Evolutionary conservation across 192 early-diverging fungal species (phyloP).

Genomic region (Coemansia sp.): DNA sequence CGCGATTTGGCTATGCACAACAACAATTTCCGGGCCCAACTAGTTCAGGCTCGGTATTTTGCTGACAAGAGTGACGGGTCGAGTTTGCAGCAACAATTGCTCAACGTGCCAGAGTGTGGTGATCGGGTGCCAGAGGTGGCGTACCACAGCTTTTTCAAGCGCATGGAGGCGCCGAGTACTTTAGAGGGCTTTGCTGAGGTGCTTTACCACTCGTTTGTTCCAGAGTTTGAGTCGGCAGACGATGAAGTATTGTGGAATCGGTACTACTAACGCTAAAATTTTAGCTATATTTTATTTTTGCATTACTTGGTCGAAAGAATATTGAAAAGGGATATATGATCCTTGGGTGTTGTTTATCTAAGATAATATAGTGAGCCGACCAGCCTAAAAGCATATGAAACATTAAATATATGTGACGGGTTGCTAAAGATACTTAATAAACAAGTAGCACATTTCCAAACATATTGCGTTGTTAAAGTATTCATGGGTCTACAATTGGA

Average conservation of each 20-base stretch:
- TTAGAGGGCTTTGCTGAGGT: slow-evolving; percentile 30
- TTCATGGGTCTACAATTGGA: no score
- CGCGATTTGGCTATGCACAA: slow-evolving; percentile 78
- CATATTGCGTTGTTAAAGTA: no score
- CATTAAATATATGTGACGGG: no score
- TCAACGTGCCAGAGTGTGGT: slow-evolving; percentile 4
- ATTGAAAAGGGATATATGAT: no score
- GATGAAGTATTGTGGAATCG: slow-evolving; percentile 43
- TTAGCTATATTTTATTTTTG: no score
- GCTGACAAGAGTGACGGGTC: not conserved
- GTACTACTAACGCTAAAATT: slow-evolving; percentile 18
- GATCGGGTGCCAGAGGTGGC: slow-evolving; percentile 41
- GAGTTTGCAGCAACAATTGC: not conserved
- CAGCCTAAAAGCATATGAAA: no score
- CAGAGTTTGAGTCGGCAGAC: slow-evolving; percentile 17
- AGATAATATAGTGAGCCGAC: no score
- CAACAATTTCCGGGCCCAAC: slow-evolving; percentile 64
- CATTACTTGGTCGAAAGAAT: no score
- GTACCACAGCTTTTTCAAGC: slow-evolving; percentile 43
- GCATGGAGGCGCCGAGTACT: slow-evolving; percentile 15
- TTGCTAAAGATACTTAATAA: no score
- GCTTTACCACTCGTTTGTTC: slow-evolving; percentile 27
- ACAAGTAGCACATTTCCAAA: no score
- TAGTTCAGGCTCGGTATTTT: slow-evolving; percentile 34
- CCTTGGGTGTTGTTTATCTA: no score